Base-by-base conservation (phyloP, 768 basidiomycete species). In the Panaeolus cyanescens region DNA sequence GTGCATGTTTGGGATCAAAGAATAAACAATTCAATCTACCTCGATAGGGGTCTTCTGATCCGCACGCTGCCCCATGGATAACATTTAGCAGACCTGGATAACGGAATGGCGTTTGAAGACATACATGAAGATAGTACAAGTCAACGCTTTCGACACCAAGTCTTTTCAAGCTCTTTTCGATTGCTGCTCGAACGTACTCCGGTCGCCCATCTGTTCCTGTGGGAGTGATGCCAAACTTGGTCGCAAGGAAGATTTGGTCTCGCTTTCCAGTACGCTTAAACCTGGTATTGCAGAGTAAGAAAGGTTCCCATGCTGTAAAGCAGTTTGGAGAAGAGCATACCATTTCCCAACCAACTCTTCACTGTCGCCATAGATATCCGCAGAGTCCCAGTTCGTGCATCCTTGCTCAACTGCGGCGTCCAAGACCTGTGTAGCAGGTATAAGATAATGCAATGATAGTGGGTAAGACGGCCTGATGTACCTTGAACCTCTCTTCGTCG, bases 401-500 rank as follows among this genome's bases (percentile, higher is more conserved):
- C 81, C 82, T 13, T 71, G 65, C 42, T 75, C 78, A 45, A 77
- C 70, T 0, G 79, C 79, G 13, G 78, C 71, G 60, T 82, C 80
- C 1, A 84, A 70, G 25, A 79, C 65, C 77, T 79, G 59, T 42
- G 42, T 28, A 65, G 32, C 32, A 82, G 13, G 22, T 56, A 17
- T n/a, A 54, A 36, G 19, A 2, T 20, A 20, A 13, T 56, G 13
- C 1, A 19, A 19, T 31, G 13, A 9, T 13, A 19, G 12, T 30
- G 34, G 40, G 13, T 31, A 5, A 7, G 53, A 32, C 53, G 22
- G 32, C 20, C n/a, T n/a, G 34, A 30, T 68, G 28, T 55, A 86
- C 85, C 80, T 84, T 82, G 65, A 89, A 79, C 1, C 85, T 77
- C 56, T 88, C 85, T 63, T 89, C 85, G 60, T 90, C 87, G 3